Conservation (phyloP, 495 filamentous ascomycete species). For the Xylaria telfairii region DNA sequence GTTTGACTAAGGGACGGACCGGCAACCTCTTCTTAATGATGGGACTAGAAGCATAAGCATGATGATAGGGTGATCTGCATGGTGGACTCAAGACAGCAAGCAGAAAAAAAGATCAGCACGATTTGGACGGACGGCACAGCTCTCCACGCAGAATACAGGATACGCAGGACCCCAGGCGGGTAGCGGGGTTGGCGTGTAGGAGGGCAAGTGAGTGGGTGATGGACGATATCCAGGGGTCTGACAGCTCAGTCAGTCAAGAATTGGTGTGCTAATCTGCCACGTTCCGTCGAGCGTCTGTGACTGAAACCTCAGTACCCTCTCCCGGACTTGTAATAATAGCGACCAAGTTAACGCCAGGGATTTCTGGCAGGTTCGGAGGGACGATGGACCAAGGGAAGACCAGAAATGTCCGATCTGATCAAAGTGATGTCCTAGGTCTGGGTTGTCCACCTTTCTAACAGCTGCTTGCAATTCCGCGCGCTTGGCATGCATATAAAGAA, state of each 20-base stretch:
- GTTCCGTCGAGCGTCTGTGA: constrained; percentile 32
- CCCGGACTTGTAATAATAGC: constrained; percentile 34
- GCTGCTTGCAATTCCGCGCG: constrained; percentile 38
- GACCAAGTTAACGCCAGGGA: constrained; percentile 34
- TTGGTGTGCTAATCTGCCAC: constrained; percentile 25
- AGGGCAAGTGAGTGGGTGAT: constrained; percentile 17
- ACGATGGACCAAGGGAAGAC: constrained; percentile 44
- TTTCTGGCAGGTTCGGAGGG: constrained; percentile 37
- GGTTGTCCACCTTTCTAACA: constrained; percentile 34
- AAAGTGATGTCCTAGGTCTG: constrained; percentile 39
- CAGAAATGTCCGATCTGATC: constrained; percentile 42
- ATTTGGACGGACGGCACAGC: constrained; percentile 35
- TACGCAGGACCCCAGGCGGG: constrained; percentile 22
- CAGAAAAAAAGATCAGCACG: constrained; percentile 31
- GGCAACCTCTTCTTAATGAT: constrained; percentile 50
- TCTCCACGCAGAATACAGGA: constrained; percentile 21
- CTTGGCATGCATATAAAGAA: constrained; percentile 43
- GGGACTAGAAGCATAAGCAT: constrained; percentile 51
- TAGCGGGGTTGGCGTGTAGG: constrained; percentile 31
- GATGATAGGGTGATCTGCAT: constrained; percentile 49
- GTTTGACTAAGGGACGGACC: constrained; percentile 48
- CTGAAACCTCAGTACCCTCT: constrained; percentile 31
- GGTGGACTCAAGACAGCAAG: constrained; percentile 33
- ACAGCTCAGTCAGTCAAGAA: constrained; percentile 21
- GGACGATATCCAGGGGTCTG: constrained; percentile 26